Conservation (phyloP, 148 eudicot genomes). For the Polygonum maritimum region DNA sequence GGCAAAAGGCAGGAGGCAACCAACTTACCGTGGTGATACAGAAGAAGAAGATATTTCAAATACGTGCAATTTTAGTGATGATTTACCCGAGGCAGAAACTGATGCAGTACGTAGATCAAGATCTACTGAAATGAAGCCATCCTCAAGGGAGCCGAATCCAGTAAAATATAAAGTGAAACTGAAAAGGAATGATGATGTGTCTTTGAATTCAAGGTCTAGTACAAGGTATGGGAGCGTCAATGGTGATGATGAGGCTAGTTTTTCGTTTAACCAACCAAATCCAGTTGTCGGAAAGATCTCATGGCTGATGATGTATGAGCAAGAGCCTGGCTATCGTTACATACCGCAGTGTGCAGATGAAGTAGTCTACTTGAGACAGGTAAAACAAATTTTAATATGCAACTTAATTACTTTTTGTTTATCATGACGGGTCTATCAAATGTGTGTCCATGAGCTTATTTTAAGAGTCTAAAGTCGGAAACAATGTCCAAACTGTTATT, state of each 20-base stretch:
- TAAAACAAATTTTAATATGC: constrained; percentile 13
- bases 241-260: constrained; percentile 22
- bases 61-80: constrained; percentile 18
- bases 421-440: not conserved
- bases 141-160: constrained; percentile 34
- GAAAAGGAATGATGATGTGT: constrained; percentile 27
- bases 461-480: too few relatives aligned
- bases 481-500: too few relatives aligned
- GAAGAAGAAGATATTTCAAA: constrained; percentile 29
- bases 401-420: not conserved
- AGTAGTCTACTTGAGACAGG: constrained; percentile 83
- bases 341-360: constrained; percentile 87
- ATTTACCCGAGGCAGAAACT: constrained; percentile 45
- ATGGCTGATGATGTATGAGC: constrained; percentile 71
- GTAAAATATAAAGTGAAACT: constrained; percentile 24
- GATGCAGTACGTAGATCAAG: constrained; percentile 62
- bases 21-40: constrained; percentile 19
- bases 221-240: constrained; percentile 26
- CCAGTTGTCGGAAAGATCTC: constrained; percentile 29
- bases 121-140: constrained; percentile 53
- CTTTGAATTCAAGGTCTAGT: constrained; percentile 33
- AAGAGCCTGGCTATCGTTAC: constrained; percentile 80
- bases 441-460: too few relatives aligned
- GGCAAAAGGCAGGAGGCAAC: constrained; percentile 15
- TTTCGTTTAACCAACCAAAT: constrained; percentile 15